phyloP scores from a whole-genome alignment of 1,139 yeast genomes.

The Magnusiomyces fungicola region DNA sequence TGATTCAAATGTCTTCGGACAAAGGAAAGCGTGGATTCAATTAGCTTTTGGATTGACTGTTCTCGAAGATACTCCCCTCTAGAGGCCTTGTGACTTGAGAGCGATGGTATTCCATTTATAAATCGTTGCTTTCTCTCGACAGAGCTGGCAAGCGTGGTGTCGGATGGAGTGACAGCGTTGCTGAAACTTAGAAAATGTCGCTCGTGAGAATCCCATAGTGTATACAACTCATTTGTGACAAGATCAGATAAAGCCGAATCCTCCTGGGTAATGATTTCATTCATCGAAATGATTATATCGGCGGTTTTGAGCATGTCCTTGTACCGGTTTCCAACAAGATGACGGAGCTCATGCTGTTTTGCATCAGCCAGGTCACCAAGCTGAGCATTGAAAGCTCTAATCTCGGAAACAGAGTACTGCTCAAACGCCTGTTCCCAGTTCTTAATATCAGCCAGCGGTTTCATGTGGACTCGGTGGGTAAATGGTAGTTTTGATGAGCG shows the following conservation, averaged over 20 bases:
- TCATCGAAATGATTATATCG: slow-evolving; percentile 56
- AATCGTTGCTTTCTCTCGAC: not conserved
- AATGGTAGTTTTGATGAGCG: no score
- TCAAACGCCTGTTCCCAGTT: slow-evolving; percentile 26
- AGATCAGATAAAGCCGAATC: slow-evolving; percentile 23
- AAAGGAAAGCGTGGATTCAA: slow-evolving; percentile 8
- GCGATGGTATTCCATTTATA: slow-evolving; percentile 7
- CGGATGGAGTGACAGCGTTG: not conserved
- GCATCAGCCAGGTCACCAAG: slow-evolving; percentile 21
- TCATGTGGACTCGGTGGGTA: no score
- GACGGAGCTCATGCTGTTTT: slow-evolving; percentile 43
- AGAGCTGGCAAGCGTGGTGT: not conserved
- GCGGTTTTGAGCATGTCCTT: slow-evolving; percentile 63
- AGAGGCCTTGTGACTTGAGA: not conserved
- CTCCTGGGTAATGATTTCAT: slow-evolving; percentile 32
- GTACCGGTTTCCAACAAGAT: slow-evolving; percentile 57
- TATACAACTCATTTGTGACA: slow-evolving; percentile 17
- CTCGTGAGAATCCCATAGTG: slow-evolving; percentile 18
- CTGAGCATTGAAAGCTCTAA: slow-evolving; percentile 21
- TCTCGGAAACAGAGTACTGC: slow-evolving; percentile 22
- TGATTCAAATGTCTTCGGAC: slow-evolving; percentile 11
- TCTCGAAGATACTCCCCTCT: slow-evolving; percentile 1
- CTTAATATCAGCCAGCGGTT: not conserved
- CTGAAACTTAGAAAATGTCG: not conserved
- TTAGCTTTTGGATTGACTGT: slow-evolving; percentile 12